Base-by-base conservation (phyloP, 345 rosid species). In the Pugionium dolabratum region DNA sequence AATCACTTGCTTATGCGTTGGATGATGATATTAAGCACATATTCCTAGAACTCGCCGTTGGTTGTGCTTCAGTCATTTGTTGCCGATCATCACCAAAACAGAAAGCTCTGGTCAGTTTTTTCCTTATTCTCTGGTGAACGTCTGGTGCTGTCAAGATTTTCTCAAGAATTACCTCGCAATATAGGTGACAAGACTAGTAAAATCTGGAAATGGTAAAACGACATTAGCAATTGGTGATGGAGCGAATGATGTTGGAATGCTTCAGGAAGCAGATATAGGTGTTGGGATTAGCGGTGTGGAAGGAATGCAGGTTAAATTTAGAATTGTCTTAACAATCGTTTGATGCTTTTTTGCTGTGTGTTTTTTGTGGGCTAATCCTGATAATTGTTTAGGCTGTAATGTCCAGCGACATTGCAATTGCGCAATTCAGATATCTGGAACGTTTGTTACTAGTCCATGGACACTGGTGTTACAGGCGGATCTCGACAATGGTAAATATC, bases 191-290 rank as follows among this genome's bases (percentile, higher is more conserved):
- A 83, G 90, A 79, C 74, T 93, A 51, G 98, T 93, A 66, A 93
- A 92, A 81, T 64, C 79, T 29, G 95, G 93, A 69, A 89, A 84
- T 5, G 80, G 87, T 63, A 89, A 79, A 73, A 88, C 95, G 9
- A 93, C 96, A n/a, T n/a, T n/a, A n/a, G n/a, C n/a, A n/a, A n/a
- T n/a, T n/a, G n/a, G n/a, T n/a, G n/a, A n/a, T n/a, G 98, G 98
- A 42, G 98, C 98, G 11, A 93, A 93, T 72, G 98, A 93, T 67
- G 98, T 93, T 50, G 98, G 98, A 52, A 93, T 93, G 98, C 98
- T 93, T 63, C 98, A 89, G 69, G 98, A 93, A 78, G 98, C 98
- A n/a, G n/a, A n/a, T n/a, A n/a, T n/a, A n/a, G n/a, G n/a, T n/a
- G n/a, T n/a, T n/a, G n/a, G n/a, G n/a, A 56, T 93, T 51, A 93